Base-by-base conservation (phyloP, 345 rosid species). In the Acer campestre region DNA sequence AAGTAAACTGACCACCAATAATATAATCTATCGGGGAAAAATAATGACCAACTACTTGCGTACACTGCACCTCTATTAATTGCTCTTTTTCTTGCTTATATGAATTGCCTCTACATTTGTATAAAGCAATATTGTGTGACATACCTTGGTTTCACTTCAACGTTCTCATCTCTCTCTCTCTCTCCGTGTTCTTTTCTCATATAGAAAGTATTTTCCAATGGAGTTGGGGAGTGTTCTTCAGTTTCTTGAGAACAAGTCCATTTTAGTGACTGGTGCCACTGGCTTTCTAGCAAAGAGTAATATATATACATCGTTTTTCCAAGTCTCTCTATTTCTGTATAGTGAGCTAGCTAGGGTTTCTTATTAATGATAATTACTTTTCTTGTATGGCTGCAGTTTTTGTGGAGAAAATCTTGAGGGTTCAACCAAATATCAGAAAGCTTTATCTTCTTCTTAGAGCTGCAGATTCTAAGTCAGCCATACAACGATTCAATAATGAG, bases 371-470 rank as follows among this genome's bases (percentile, higher is more conserved):
- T 23, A 8, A 20, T 3, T 46, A 46, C 5, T 61, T 61, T 75
- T 11, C 5, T 13, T 44, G 13, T 14, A 16, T 9, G 35, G 13
- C 2, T 82, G 81, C 87, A 93, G 97, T 95, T 76, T 88, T 92
- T 65, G 73, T 89, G 89, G 99, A 95, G 90, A 93, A 93, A 82
- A 81, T 89, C 59, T 20, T 90, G 58, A 93, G 98, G 75, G 86
- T 92, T 58, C 98, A 95, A 75, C 97, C 98, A 44, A 89, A 93
- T 49, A 86, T 92, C 79, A 93, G 87, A 91, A 95, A 84, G 83
- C 61, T 95, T 12, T 95, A 86, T 74, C 93, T 93, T 78, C 92
- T 95, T 35, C 51, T 93, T 31, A 89, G 98, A 84, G 95, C 98
- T 48, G 40, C 89, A 7, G 97, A 92, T 79, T 77, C 90, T 56